Percentiles rank a stretch among this genome's conserved stretches.
These are phyloP conservation scores for Pichia thaimueangensis DNA, from an alignment of 805 yeast genomes.

Conservation along the genomic window DNA sequence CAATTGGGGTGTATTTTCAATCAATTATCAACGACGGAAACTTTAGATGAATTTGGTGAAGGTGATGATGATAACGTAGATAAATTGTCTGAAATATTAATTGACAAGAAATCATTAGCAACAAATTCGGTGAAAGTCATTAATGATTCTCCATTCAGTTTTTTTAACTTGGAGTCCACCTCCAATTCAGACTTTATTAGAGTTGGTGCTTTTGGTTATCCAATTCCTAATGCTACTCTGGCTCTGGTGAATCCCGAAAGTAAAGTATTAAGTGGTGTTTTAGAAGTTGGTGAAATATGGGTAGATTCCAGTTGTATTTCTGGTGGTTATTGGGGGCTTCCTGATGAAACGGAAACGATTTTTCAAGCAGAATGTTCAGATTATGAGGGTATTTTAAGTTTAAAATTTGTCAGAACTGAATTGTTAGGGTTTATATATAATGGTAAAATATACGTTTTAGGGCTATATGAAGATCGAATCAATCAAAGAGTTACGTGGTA, in stretches of 20 bases:
- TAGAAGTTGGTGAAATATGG: conserved; percentile 95
- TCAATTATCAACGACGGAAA: conserved; percentile 26
- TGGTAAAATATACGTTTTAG: conserved; percentile 83
- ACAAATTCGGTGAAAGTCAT: conserved; percentile 66
- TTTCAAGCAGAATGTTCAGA: conserved; percentile 80
- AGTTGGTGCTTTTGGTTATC: conserved; percentile 90
- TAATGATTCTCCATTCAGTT: conserved; percentile 49
- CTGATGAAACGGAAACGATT: conserved; percentile 60
- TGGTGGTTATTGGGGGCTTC: conserved; percentile 80
- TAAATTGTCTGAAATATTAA: conserved; percentile 56
- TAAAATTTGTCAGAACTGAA: conserved; percentile 86
- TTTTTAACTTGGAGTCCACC: conserved; percentile 29
- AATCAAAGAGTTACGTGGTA: conserved; percentile 69
- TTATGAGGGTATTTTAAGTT: conserved; percentile 59
- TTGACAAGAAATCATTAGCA: conserved; percentile 68
- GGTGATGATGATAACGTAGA: conserved; percentile 21
- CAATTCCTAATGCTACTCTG: conserved; percentile 87
- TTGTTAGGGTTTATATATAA: conserved; percentile 80
- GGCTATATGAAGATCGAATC: conserved; percentile 86
- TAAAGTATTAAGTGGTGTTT: conserved; percentile 58
- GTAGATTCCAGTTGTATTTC: conserved; percentile 89
- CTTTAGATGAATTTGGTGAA: conserved; percentile 15
- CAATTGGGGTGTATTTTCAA: conserved; percentile 47
- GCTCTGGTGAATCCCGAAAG: conserved; percentile 96
- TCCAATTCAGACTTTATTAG: conserved; percentile 41